A percentile compares a stretch with the other conserved stretches of the same genome.
Evolutionary conservation across 805 yeast species (phyloP).

Genomic region (Saccharomycopsis fermentans): DNA sequence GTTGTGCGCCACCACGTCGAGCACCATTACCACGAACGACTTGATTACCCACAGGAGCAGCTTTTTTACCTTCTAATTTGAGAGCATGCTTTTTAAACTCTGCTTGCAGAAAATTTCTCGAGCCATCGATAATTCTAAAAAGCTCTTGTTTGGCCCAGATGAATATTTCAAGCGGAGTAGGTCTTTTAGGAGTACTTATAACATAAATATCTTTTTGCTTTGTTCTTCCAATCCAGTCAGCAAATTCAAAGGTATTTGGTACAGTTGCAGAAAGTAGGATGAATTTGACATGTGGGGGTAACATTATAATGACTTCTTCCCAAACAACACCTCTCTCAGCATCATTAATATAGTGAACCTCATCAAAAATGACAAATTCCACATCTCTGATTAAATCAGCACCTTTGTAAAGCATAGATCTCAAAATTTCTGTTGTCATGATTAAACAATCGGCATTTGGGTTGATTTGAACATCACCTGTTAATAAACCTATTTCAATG

Average conservation of each 20-base stretch:
- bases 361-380: conserved; percentile 95
- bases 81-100: conserved; percentile 57
- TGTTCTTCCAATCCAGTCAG: conserved; percentile 97
- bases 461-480: conserved; percentile 97
- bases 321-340: conserved; percentile 97
- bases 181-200: conserved; percentile 92
- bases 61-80: conserved; percentile 34
- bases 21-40: conserved; percentile 30
- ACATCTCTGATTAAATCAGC: conserved; percentile 95
- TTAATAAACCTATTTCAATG: conserved; percentile 83
- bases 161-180: conserved; percentile 85
- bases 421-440: conserved; percentile 94
- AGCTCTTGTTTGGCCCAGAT: conserved; percentile 73
- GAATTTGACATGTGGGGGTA: conserved; percentile 92
- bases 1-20: conserved; percentile 24
- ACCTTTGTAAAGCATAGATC: conserved; percentile 94
- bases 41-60: conserved; percentile 29
- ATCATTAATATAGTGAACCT: conserved; percentile 96
- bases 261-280: conserved; percentile 92
- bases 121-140: conserved; percentile 63
- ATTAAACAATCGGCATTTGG: conserved; percentile 93
- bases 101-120: conserved; percentile 54
- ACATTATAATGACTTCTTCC: conserved; percentile 98
- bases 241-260: conserved; percentile 97
- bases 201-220: conserved; percentile 94